Evolutionary conservation across 2,329 filamentous ascomycete species (phyloP), one percentile per base, ranked within the genome.

Genomic region (Diaporthe sp.): DNA sequence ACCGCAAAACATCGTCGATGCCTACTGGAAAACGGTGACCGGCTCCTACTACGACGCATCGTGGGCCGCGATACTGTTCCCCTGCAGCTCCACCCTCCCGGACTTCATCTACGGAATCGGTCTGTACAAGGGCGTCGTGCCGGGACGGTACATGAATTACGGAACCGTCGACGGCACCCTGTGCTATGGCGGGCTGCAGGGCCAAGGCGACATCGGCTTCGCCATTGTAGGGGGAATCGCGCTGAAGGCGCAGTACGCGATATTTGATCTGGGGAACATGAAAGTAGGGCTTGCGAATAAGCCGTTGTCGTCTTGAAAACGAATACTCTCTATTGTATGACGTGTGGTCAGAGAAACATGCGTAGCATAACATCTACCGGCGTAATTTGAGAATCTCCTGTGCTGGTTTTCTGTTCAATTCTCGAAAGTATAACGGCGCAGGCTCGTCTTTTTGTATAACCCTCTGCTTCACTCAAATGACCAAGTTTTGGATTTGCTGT

Each of bases 281-380:
- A 81, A 81, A 76, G 78, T 88, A 37, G 86, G 86, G n/a, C 86
- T 87, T 75, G 86, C 86, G 70, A 65, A 78, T 2, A 83, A 83
- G 77, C 61, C 55, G 9, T 42, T 74, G 47, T 7, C 15, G n/a
- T 47, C 47, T 34, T 73, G 47, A 65, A 25, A 3, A 4, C 9
- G 3, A 6, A 28, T 15, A 15, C 3, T 55, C 37, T 12, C 42
- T 9, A 42, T 70, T 28, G 28, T n/a, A 39, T 25, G 8, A 15
- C 9, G 2, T 12, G n/a, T 31, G n/a, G 25, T 28, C 10, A 3
- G n/a, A 17, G 22, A 10, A 25, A 20, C 4, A 9, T 20, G 20
- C 25, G 22, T 39, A 25, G 44, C 63, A 53, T 51, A 37, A 25
- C 6, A 25, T 2, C 2, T 49, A 6, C 17, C 3, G 8, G 1